phyloP scores from a whole-genome alignment of 495 filamentous ascomycete species.

The Saxophila tyrrhenica region DNA sequence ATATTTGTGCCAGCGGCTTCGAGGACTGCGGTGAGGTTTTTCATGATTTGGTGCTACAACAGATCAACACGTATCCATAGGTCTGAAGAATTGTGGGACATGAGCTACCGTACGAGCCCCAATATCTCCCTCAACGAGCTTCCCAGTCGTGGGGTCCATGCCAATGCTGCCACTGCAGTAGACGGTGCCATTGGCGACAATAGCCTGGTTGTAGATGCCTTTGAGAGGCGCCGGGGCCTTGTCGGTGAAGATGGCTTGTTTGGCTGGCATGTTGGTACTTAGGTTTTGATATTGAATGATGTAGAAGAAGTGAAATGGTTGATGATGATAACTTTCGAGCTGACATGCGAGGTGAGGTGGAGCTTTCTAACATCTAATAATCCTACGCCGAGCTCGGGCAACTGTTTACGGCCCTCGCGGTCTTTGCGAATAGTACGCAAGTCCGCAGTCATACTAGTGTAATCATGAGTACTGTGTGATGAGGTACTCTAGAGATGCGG shows the following conservation, averaged over 20 bases:
- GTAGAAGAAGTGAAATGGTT: not conserved
- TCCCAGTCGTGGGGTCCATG: slow-evolving; percentile 20
- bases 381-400: too few relatives aligned
- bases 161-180: slow-evolving; percentile 28
- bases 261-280: slow-evolving; percentile 2
- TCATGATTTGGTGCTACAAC: slow-evolving; percentile 31
- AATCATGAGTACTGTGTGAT: too few relatives aligned
- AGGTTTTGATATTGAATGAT: not conserved
- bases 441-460: too few relatives aligned
- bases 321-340: not conserved
- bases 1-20: slow-evolving; percentile 50
- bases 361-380: not conserved
- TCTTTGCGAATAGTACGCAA: too few relatives aligned
- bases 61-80: too few relatives aligned
- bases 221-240: slow-evolving; percentile 3
- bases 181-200: slow-evolving; percentile 24
- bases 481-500: too few relatives aligned
- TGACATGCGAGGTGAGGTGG: not conserved
- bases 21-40: slow-evolving; percentile 56
- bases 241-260: slow-evolving; percentile 10
- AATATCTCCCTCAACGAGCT: slow-evolving; percentile 18
- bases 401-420: too few relatives aligned
- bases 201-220: slow-evolving; percentile 18
- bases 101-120: slow-evolving; percentile 11
- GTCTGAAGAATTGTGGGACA: not conserved